These are phyloP conservation scores for Aspergillus kassunensis DNA, from an alignment of 495 filamentous ascomycete genomes.

Conservation along the genomic window DNA sequence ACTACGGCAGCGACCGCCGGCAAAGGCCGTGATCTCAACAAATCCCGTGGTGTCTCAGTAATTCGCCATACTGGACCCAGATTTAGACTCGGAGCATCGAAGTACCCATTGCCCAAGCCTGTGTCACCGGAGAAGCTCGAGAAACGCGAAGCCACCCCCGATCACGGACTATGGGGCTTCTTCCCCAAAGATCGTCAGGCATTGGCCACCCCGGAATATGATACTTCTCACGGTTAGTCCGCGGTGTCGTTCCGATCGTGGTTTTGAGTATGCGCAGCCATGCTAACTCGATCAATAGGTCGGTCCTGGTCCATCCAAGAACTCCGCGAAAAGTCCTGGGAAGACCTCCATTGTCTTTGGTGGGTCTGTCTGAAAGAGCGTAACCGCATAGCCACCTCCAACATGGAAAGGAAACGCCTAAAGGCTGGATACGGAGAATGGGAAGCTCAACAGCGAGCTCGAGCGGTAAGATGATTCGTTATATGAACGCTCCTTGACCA, in stretches of 20 bases:
- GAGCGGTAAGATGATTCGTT: slow-evolving; percentile 51
- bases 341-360: slow-evolving; percentile 89
- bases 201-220: slow-evolving; percentile 64
- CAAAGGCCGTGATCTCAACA: slow-evolving; percentile 41
- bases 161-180: slow-evolving; percentile 94
- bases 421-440: slow-evolving; percentile 63
- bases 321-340: slow-evolving; percentile 83
- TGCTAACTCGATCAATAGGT: slow-evolving; percentile 43
- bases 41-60: slow-evolving; percentile 71
- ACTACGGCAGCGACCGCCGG: slow-evolving; percentile 35
- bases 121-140: slow-evolving; percentile 47
- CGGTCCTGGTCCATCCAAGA: slow-evolving; percentile 85
- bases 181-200: slow-evolving; percentile 64
- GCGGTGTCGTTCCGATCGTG: not conserved
- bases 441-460: slow-evolving; percentile 57
- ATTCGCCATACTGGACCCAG: slow-evolving; percentile 73
- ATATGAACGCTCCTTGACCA: not conserved
- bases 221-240: slow-evolving; percentile 58
- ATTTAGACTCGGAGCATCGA: slow-evolving; percentile 62
- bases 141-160: slow-evolving; percentile 44
- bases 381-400: slow-evolving; percentile 81
- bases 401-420: slow-evolving; percentile 58
- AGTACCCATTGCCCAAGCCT: slow-evolving; percentile 71
- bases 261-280: not conserved
- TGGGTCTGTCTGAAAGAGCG: slow-evolving; percentile 92